Conservation (phyloP, 768 basidiomycete genomes). For the Candolleomyces aberdarensis region DNA sequence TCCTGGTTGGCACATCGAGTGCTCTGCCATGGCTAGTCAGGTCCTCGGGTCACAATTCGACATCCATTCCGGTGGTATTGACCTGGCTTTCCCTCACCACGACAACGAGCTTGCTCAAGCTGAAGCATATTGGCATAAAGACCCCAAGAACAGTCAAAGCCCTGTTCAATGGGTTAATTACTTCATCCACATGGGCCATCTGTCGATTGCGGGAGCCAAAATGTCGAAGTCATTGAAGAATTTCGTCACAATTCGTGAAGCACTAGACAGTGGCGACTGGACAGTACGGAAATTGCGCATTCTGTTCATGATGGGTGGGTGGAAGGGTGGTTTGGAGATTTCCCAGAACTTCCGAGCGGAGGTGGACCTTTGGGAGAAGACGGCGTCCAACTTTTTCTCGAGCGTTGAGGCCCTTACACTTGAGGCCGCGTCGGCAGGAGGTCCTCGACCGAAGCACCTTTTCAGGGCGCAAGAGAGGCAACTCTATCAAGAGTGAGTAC, state of each 20-base stretch:
- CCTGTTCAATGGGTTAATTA: slow-evolving; percentile 88
- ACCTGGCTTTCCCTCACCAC: slow-evolving; percentile 98
- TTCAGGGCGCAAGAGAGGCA: slow-evolving; percentile 42
- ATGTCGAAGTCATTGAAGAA: slow-evolving; percentile 99
- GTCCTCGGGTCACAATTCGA: slow-evolving; percentile 91
- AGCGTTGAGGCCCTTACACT: slow-evolving; percentile 66
- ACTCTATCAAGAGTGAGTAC: neutral
- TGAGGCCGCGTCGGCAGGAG: slow-evolving; percentile 46
- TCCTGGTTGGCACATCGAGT: slow-evolving; percentile 99
- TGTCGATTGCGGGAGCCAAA: slow-evolving; percentile 97
- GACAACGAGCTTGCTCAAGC: slow-evolving; percentile 98
- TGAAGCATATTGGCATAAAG: slow-evolving; percentile 54
- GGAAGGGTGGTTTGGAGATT: slow-evolving; percentile 95
- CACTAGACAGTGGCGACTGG: slow-evolving; percentile 44
- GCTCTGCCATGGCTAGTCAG: slow-evolving; percentile 96
- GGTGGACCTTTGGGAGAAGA: slow-evolving; percentile 59
- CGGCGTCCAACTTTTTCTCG: slow-evolving; percentile 57
- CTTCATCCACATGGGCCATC: slow-evolving; percentile 96
- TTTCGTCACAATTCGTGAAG: slow-evolving; percentile 93
- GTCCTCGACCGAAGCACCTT: slow-evolving; percentile 4
- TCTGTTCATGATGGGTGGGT: slow-evolving; percentile 85
- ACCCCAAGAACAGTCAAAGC: slow-evolving; percentile 4
- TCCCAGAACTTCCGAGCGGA: slow-evolving; percentile 86
- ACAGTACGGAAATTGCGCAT: slow-evolving; percentile 86
- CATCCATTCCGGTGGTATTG: slow-evolving; percentile 96